Conservation (phyloP, 177 flowering plant species). For the Tripterygium wilfordii region DNA sequence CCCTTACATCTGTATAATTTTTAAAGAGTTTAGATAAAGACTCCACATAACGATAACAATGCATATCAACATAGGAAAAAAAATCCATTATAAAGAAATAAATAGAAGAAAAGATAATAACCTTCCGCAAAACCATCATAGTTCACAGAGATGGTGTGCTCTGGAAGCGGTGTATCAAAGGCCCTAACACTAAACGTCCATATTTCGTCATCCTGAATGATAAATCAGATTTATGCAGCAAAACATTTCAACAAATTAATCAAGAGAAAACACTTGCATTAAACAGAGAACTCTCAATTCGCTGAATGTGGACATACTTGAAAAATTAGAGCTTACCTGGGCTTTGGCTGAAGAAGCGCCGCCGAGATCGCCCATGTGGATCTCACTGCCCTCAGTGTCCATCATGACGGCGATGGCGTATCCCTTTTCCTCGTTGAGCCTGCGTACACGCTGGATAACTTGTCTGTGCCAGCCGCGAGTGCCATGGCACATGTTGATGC, state of each 20-base stretch:
- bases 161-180: conserved; percentile 66
- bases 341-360: conserved; percentile 78
- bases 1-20: conserved; percentile 73
- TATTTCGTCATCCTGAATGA: conserved; percentile 84
- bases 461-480: conserved; percentile 82
- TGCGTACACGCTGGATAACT: conserved; percentile 70
- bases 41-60: no score
- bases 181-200: conserved; percentile 97
- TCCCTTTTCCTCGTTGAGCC: conserved; percentile 89
- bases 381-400: conserved; percentile 99
- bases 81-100: not conserved
- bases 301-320: no score
- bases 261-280: no score
- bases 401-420: conserved; percentile 96
- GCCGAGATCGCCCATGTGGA: conserved; percentile 99
- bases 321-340: conserved; percentile 44
- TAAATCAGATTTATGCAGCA: not conserved
- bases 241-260: no score
- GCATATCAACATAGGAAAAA: no score
- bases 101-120: conserved; percentile 13
- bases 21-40: no score
- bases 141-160: conserved; percentile 79
- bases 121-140: conserved; percentile 99
- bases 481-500: conserved; percentile 98
- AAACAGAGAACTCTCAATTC: no score